A percentile compares a stretch with the other conserved stretches of the same genome.
phyloP scores from a whole-genome alignment of 2,329 filamentous ascomycete species.

The Coleophoma cylindrospora region DNA sequence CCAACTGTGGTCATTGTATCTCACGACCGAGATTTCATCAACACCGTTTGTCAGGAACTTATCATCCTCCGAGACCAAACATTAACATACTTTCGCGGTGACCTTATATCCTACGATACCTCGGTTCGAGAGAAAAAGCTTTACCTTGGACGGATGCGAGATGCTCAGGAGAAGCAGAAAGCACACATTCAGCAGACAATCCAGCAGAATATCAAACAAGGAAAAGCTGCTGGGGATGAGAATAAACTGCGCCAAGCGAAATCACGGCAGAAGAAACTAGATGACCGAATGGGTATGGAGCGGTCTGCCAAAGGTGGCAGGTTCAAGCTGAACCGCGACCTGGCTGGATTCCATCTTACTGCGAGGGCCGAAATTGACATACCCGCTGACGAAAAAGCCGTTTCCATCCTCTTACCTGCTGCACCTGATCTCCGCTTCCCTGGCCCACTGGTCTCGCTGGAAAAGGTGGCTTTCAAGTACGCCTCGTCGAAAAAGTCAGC shows the following conservation, averaged over 20 bases:
- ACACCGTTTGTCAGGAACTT: slow-evolving; percentile 69
- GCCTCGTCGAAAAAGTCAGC: slow-evolving; percentile 24
- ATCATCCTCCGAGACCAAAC: slow-evolving; percentile 69
- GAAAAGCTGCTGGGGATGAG: slow-evolving; percentile 73
- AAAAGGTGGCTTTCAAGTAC: slow-evolving; percentile 65
- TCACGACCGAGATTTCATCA: slow-evolving; percentile 78
- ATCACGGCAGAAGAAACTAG: slow-evolving; percentile 77
- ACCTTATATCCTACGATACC: slow-evolving; percentile 66
- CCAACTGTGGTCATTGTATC: slow-evolving; percentile 75
- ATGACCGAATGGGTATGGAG: slow-evolving; percentile 74
- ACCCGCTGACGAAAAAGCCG: slow-evolving; percentile 54
- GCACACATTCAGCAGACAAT: slow-evolving; percentile 79
- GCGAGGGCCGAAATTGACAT: slow-evolving; percentile 66
- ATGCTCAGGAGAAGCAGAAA: slow-evolving; percentile 75
- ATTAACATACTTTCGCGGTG: slow-evolving; percentile 70
- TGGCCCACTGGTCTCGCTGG: slow-evolving; percentile 66
- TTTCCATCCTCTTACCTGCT: slow-evolving; percentile 53
- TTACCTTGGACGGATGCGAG: slow-evolving; percentile 70
- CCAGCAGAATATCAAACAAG: slow-evolving; percentile 66
- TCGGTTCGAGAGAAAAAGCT: slow-evolving; percentile 63
- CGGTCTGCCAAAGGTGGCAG: slow-evolving; percentile 65
- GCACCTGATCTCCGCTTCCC: slow-evolving; percentile 70
- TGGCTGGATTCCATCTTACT: slow-evolving; percentile 54
- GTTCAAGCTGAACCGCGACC: slow-evolving; percentile 78
- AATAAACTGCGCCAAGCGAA: slow-evolving; percentile 85